Base-by-base conservation (phyloP, 129 eudicot species). In the Chrysanthemum makinoi region DNA sequence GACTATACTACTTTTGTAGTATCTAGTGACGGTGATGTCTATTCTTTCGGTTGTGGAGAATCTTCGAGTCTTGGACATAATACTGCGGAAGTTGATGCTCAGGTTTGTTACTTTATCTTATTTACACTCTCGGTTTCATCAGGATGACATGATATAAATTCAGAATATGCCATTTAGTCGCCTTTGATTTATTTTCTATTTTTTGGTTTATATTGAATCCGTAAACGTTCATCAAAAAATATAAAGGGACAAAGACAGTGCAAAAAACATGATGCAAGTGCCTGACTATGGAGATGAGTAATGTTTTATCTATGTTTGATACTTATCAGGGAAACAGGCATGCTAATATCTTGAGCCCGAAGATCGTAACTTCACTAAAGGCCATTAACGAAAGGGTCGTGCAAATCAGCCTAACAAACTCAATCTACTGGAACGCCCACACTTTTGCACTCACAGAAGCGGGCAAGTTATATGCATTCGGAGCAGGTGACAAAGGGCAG, bases 41-140 rank as follows among this genome's bases (percentile, higher is more conserved):
- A 94, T 77, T 94, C 97, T 22, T 94, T 94, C 20, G 99, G 99
- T 1, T 94, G 97, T 71, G 99, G 97, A 22, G 99, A 94, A 71
- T 94, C 99, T 0, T 87, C 96, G 1, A 94, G 97, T 71, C 96
- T 94, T 43, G 99, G 99, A 46, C 99, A 94, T 77, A 83, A 83
- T 74, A 72, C 83, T 14, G 91, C 64, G 1, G 82, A 76, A 15
- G 81, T 80, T 18, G 97, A 94, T 67, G 96, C 74, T 49, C 94
- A 94, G 97, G 99, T 94, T 17, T 5, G 15, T 16, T 18, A 12
- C 48, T 56, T 26, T 76, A 1, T 19, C 16, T 46, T 64, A 16
- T 24, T 53, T 10, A 72, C 43, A 7, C 44, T 39, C 10, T 35
- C 43, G 6, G 1, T 5, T 35, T 39, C 33, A 28, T 28, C 33